Base-by-base conservation (phyloP, 208 protist species). In the Spongospora subterranea region DNA sequence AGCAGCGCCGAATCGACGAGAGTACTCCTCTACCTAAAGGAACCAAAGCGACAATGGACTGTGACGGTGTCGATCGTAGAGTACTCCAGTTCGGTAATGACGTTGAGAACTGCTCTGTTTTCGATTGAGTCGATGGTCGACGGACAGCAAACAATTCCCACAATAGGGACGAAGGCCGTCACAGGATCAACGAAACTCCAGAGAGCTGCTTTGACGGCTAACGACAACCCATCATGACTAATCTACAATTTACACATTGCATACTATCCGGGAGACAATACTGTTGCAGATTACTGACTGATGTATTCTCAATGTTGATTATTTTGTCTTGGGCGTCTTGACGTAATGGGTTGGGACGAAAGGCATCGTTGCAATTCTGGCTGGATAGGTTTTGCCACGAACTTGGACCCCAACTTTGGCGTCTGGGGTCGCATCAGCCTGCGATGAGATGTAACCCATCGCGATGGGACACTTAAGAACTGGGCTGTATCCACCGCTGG, bases 401-500 rank as follows among this genome's bases (percentile, higher is more conserved):
- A 98, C 95, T 32, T 97, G 93, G 32, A 98, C 93, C n/a, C 38
- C 66, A 0, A 90, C 29, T 32, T n/a, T 45, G 39, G 45, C 0
- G 39, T 40, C 60, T 24, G 13, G n/a, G n/a, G 53, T 40, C 0
- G 0, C 0, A 29, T 32, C 60, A 0, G 38, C 45, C 20, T 90
- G 91, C 38, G 94, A 96, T 46, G 96, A 89, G 0, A 99, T 77
- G 92, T 98, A 99, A 66, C 93, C 97, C 93, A 98, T 97, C 0
- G 94, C 97, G 88, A 99, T 96, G 77, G 96, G 96, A 90, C 96
- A 93, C 13, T 92, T 90, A 13, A 98, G 93, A 45, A 93, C 94
- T 60, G 98, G 98, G 0, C 95, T 97, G n/a, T 96, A 93, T 45
- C 93, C 94, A 46, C 98, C 98, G 90, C 95, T 97, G 35, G 97